A percentile compares a stretch with the other conserved stretches of the same genome.
Evolutionary conservation across 352 stramenopile genomes (phyloP).

Genomic region (Pythium monospermum): DNA sequence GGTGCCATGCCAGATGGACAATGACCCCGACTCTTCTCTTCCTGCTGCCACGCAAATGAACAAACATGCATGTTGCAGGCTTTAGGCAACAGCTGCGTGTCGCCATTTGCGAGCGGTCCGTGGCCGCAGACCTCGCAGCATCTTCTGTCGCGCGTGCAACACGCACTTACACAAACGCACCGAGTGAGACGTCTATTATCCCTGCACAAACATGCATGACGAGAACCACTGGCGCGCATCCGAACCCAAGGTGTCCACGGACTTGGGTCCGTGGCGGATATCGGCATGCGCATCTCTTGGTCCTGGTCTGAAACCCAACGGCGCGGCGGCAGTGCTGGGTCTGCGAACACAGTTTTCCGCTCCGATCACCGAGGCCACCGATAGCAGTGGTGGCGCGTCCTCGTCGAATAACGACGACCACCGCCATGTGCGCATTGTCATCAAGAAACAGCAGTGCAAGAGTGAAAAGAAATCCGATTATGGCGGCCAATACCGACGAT

Average conservation of each 20-base stretch:
- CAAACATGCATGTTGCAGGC: no score
- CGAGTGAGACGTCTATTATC: no score
- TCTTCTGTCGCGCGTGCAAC: no score
- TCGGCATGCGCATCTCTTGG: slow-evolving; percentile 15
- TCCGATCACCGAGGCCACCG: not conserved
- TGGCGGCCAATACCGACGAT: slow-evolving; percentile 26
- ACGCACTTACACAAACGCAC: no score
- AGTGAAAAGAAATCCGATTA: slow-evolving; percentile 22
- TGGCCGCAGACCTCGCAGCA: no score
- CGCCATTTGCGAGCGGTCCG: no score
- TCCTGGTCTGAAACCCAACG: slow-evolving; percentile 4
- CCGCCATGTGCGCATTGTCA: slow-evolving; percentile 9
- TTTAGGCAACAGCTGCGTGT: no score
- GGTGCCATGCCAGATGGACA: no score
- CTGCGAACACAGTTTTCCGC: slow-evolving; percentile 12
- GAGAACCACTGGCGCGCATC: slow-evolving; percentile 36
- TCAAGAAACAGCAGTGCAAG: slow-evolving; percentile 12
- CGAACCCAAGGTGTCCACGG: slow-evolving; percentile 6
- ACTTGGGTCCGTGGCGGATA: slow-evolving; percentile 17
- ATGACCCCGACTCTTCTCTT: no score
- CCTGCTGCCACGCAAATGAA: no score
- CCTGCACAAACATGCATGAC: slow-evolving; percentile 31
- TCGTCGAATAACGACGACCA: slow-evolving; percentile 8
- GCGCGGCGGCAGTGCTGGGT: slow-evolving; percentile 1
- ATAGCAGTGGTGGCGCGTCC: slow-evolving; percentile 2